Conservation (phyloP, 768 basidiomycete genomes). For the Amanita subjunquillea region DNA sequence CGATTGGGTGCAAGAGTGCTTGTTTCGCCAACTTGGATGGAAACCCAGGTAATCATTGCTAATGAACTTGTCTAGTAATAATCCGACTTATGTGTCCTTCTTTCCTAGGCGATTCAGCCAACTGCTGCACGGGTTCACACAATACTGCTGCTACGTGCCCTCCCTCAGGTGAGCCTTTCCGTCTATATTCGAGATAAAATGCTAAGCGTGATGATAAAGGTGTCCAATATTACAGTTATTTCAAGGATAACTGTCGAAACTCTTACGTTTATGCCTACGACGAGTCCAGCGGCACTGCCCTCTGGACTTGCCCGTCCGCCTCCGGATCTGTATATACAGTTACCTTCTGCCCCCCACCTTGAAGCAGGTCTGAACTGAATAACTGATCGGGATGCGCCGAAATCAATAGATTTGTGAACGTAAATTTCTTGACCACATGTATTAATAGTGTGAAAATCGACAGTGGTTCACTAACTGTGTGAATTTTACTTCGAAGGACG, state of each 20-base stretch:
- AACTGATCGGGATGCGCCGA: too few species aligned
- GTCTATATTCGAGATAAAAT: background rate
- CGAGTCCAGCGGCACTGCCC: conserved; percentile 37
- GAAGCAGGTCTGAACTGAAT: too few species aligned
- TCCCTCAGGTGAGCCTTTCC: conserved; percentile 19
- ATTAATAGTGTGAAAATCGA: too few species aligned
- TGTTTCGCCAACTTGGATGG: conserved; percentile 36
- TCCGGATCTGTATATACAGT: conserved; percentile 35
- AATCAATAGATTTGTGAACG: too few species aligned
- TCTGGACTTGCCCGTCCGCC: conserved; percentile 38
- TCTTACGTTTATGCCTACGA: conserved; percentile 48
- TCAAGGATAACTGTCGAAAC: conserved; percentile 33
- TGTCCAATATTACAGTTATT: conserved; percentile 24
- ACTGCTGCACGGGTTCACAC: conserved; percentile 55
- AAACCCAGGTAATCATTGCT: conserved; percentile 21
- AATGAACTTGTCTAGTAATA: background rate
- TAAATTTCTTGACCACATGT: too few species aligned
- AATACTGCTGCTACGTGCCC: conserved; percentile 48
- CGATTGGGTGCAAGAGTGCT: conserved; percentile 54
- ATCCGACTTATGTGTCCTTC: background rate
- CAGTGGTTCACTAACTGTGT: too few species aligned
- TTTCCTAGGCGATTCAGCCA: conserved; percentile 38
- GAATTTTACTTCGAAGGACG: too few species aligned
- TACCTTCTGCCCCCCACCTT: conserved; percentile 31
- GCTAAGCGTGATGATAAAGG: background rate